Evolutionary conservation across 2,329 filamentous ascomycete genomes (phyloP).

Genomic region (Stemphylium vesicarium): DNA sequence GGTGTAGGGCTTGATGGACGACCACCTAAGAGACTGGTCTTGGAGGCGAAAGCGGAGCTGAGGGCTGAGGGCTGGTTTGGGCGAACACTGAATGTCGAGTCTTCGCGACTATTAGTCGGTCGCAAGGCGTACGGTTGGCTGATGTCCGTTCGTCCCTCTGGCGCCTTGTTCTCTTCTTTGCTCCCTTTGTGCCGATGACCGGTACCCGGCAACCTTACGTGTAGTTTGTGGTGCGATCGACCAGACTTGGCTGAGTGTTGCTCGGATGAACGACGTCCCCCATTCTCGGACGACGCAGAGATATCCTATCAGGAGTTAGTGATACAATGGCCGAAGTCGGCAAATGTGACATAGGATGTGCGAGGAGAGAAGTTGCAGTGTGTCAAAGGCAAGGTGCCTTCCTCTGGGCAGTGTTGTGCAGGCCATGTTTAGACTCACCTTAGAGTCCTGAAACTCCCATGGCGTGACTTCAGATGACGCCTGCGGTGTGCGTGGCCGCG

Average conservation of each 20-base stretch:
- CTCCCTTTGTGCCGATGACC: slow-evolving; percentile 69
- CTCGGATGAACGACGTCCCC: slow-evolving; percentile 44
- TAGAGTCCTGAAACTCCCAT: slow-evolving; percentile 91
- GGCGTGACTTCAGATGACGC: slow-evolving; percentile 93
- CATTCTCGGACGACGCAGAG: slow-evolving; percentile 43
- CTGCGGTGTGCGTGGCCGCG: slow-evolving; percentile 81
- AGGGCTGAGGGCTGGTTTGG: slow-evolving; percentile 51
- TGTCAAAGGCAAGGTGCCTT: neutral
- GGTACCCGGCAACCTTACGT: slow-evolving; percentile 66
- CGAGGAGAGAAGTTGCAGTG: neutral
- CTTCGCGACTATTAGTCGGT: slow-evolving; percentile 78
- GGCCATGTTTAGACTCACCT: slow-evolving; percentile 60
- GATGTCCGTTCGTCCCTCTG: slow-evolving; percentile 41
- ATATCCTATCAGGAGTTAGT: slow-evolving; percentile 31
- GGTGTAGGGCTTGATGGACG: slow-evolving; percentile 84
- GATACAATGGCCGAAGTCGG: slow-evolving; percentile 9
- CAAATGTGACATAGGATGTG: neutral
- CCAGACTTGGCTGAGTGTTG: slow-evolving; percentile 57
- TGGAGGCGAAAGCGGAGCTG: slow-evolving; percentile 58
- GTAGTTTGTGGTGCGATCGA: slow-evolving; percentile 61
- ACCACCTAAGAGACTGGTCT: slow-evolving; percentile 58
- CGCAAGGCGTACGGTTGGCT: slow-evolving; percentile 63
- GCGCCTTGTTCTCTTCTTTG: slow-evolving; percentile 60
- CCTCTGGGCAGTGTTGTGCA: neutral
- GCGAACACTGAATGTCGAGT: slow-evolving; percentile 63